Conservation (phyloP, 2,329 filamentous ascomycete genomes). For the Fusarium nygamai region DNA sequence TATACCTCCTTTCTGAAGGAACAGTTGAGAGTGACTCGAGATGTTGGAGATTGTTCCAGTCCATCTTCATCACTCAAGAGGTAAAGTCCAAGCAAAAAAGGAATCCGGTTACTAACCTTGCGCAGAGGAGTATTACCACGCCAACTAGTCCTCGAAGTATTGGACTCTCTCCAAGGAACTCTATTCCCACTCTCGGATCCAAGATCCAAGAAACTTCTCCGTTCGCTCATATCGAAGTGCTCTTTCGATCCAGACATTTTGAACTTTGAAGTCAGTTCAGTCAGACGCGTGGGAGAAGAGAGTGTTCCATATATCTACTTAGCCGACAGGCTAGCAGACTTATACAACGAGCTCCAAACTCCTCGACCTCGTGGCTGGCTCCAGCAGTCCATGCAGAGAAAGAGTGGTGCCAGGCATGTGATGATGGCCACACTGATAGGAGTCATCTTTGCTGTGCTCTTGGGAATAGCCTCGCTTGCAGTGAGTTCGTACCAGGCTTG, state of each 20-base stretch:
- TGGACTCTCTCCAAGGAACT: not conserved
- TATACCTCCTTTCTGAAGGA: not conserved
- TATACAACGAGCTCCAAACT: not conserved
- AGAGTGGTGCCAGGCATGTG: not conserved
- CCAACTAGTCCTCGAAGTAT: not conserved
- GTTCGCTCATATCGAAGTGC: not conserved
- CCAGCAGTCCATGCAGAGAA: not conserved
- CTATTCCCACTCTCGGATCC: not conserved
- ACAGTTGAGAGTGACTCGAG: not conserved
- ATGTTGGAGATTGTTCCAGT: not conserved
- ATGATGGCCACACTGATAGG: not conserved
- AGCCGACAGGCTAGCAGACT: not conserved
- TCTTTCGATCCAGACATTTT: not conserved
- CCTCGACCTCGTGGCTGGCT: not conserved
- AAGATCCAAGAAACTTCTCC: not conserved
- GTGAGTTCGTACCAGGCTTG: not conserved
- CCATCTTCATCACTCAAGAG: not conserved
- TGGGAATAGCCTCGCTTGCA: not conserved
- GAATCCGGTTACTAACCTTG: accelerated
- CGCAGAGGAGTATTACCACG: not conserved
- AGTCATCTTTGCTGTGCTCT: not conserved
- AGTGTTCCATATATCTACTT: not conserved
- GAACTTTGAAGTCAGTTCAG: not conserved
- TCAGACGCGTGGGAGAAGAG: not conserved
- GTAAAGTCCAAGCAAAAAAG: accelerated